Percentiles rank a stretch among this genome's conserved stretches.
Conservation (phyloP, 2,329 filamentous ascomycete species). For the Nemania sp. region DNA sequence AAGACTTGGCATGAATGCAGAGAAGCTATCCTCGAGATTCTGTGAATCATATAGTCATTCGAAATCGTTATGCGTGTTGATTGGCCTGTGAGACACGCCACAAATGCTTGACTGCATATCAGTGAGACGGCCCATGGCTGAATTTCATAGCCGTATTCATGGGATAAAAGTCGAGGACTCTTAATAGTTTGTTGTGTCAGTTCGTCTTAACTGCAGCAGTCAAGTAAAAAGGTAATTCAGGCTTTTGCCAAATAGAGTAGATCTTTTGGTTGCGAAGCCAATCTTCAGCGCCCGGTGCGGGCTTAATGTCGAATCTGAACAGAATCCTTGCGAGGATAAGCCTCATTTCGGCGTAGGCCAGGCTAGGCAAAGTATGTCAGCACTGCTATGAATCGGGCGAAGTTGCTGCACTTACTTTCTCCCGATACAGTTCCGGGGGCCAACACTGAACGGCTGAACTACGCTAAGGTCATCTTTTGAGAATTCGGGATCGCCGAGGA, state of each 20-base stretch:
- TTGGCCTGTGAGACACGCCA: too few species aligned
- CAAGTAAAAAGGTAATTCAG: conserved; percentile 12
- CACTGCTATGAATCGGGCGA: too few species aligned
- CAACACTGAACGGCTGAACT: conserved; percentile 52
- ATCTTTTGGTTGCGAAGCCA: conserved; percentile 46
- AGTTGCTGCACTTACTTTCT: conserved; percentile 45
- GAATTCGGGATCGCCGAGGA: conserved; percentile 8
- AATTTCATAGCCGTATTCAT: too few species aligned
- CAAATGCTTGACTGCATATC: too few species aligned
- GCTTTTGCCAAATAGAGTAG: conserved; percentile 48
- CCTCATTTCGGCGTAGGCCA: conserved; percentile 56
- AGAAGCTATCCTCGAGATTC: too few species aligned
- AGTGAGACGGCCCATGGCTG: too few species aligned
- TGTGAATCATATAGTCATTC: too few species aligned
- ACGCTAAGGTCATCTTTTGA: conserved; percentile 2
- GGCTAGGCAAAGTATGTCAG: conserved; percentile 36
- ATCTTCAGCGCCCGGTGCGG: conserved; percentile 42
- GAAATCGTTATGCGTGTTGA: too few species aligned
- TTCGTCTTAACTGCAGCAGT: not conserved
- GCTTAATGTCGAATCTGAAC: conserved; percentile 52
- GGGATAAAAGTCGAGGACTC: too few species aligned
- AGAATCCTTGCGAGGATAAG: conserved; percentile 51
- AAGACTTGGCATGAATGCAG: too few species aligned
- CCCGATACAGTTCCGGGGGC: conserved; percentile 55
- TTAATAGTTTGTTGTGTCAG: too few species aligned